Conservation (phyloP, 257 asterid genomes). For the Euphrasia confusa region DNA sequence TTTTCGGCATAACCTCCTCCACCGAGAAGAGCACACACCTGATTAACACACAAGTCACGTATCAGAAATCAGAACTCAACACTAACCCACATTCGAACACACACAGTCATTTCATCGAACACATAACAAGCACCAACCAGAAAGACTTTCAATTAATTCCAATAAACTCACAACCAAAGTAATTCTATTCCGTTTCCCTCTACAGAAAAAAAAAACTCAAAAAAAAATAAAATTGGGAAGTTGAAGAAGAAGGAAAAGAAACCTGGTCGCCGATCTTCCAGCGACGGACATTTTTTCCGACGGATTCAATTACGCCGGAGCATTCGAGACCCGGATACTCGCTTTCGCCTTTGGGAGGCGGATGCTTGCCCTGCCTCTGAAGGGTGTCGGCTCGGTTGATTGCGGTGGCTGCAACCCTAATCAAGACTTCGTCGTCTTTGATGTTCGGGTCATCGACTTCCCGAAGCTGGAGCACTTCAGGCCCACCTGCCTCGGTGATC, state of each 20-base stretch:
- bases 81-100: too few species aligned
- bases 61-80: constrained; percentile 7
- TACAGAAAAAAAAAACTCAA: neutral
- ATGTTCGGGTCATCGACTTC: constrained; percentile 68
- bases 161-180: neutral
- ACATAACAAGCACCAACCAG: neutral
- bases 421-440: constrained; percentile 66
- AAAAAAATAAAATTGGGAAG: neutral
- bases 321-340: constrained; percentile 88
- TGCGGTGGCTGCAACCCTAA: constrained; percentile 73
- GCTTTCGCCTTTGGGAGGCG: constrained; percentile 72
- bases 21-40: constrained; percentile 92
- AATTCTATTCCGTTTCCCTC: neutral
- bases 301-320: constrained; percentile 75
- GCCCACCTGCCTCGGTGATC: constrained; percentile 67
- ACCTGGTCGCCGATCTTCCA: constrained; percentile 97
- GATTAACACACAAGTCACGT: constrained; percentile 13
- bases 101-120: constrained; percentile 2
- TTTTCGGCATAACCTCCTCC: constrained; percentile 99
- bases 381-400: constrained; percentile 79
- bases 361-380: constrained; percentile 72
- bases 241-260: neutral
- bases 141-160: neutral
- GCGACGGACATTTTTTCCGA: constrained; percentile 59
- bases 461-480: constrained; percentile 65